Evolutionary conservation across 805 yeast genomes (phyloP), one percentile per base, ranked within the genome.

Genomic region (Suhomyces emberorum): DNA sequence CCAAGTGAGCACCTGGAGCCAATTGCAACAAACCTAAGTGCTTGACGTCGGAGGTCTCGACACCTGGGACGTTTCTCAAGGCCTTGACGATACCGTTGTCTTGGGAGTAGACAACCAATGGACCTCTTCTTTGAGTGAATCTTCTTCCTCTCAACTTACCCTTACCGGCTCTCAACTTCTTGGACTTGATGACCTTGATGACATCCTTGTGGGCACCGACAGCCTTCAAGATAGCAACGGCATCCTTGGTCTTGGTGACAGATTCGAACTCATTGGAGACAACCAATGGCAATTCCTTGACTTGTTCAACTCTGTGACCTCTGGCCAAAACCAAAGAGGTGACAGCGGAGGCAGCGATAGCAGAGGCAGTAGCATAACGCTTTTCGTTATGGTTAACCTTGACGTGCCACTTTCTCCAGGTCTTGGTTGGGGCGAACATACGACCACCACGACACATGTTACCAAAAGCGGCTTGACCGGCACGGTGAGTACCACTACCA

Each of bases 391-490:
- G 96, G 96, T 93, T 93, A 68, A 93, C 96, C 84, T 89, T 93
- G 67, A 93, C 95, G 88, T 93, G 95, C 98, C 98, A 93, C 79
- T 83, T 91, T 86, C 98, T 88, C 98, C 98, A 93, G 76, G 95
- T 89, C 83, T 93, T 93, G 76, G 98, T 93, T 74, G 98, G 98
- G 75, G 98, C 97, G 69, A 93, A 93, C 98, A 93, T 93, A 78
- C 98, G 95, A 81, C 98, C 98, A 74, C 97, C 97, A 77, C 98
- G 91, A 83, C 98, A 93, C 98, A 93, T 93, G 93, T 93, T 93
- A 84, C 98, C 98, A 83, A 93, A 93, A 71, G 98, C 98, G 74
- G 88, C 98, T 78, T 93, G 98, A 74, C 98, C 98, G 55, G 98
- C 79, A 79, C 98, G 89, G 95, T 88, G 96, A 72, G 98, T 93